phyloP scores from a whole-genome alignment of 345 rosid genomes.

The Arabis hirsuta region DNA sequence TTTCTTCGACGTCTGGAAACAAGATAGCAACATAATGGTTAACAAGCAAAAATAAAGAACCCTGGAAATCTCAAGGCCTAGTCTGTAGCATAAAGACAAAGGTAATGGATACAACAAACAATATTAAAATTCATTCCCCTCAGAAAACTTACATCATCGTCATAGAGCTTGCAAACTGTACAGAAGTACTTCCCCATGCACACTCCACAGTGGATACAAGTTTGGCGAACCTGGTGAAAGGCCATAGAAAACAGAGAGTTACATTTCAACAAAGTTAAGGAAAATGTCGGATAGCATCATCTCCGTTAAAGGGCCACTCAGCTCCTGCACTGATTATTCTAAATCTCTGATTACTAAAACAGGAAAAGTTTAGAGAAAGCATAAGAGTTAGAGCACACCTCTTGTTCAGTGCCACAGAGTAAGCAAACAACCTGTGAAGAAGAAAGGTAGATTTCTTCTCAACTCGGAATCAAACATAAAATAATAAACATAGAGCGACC shows the following conservation, averaged over 20 bases:
- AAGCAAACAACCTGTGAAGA: constrained; percentile 66
- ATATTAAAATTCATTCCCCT: not conserved
- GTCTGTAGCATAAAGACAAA: not conserved
- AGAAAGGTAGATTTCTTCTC: constrained; percentile 6
- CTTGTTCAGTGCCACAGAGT: constrained; percentile 86
- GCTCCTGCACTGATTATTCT: not conserved
- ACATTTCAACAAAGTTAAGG: not conserved
- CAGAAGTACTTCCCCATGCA: constrained; percentile 92
- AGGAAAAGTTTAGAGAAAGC: constrained; percentile 7
- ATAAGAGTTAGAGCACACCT: constrained; percentile 52
- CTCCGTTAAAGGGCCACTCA: not conserved
- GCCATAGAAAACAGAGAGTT: constrained; percentile 31
- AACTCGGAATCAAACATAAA: not conserved
- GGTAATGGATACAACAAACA: not conserved
- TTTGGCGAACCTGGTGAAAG: constrained; percentile 60
- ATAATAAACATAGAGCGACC: not conserved
- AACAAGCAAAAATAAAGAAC: constrained; percentile 11
- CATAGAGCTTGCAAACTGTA: constrained; percentile 73
- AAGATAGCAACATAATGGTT: constrained; percentile 22
- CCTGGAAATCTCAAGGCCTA: constrained; percentile 14
- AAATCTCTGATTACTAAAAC: not conserved
- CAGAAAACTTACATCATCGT: constrained; percentile 74
- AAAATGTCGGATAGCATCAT: not conserved
- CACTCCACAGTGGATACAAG: constrained; percentile 74
- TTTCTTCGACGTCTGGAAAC: constrained; percentile 68